Percentiles rank a stretch among this genome's conserved stretches.
Evolutionary conservation across 108 stramenopile species (phyloP).

Genomic region (Stephanodiscus triporus): DNA sequence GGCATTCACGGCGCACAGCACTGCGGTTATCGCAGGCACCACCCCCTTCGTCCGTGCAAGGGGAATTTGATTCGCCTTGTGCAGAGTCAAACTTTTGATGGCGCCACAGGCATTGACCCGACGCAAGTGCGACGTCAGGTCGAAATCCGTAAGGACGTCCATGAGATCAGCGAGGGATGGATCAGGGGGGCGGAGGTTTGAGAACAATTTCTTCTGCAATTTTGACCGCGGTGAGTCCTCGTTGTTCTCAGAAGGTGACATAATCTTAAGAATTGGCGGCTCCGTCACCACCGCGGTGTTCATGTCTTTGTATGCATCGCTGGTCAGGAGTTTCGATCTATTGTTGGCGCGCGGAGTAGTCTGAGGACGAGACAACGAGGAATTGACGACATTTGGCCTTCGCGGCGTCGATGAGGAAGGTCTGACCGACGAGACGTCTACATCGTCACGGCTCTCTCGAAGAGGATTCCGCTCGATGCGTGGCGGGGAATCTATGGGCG

Average conservation of each 20-base stretch:
- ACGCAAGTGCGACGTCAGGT: conserved; percentile 31
- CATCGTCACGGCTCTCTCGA: neutral
- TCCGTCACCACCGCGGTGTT: neutral
- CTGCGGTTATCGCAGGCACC: conserved; percentile 34
- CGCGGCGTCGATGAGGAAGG: too few species aligned
- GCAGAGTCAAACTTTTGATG: conserved; percentile 41
- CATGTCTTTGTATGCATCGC: neutral
- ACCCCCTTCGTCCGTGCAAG: conserved; percentile 44
- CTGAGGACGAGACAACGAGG: neutral
- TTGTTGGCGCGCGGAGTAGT: conserved; percentile 2
- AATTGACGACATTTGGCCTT: neutral
- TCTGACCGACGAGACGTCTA: too few species aligned
- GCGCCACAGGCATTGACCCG: conserved; percentile 53
- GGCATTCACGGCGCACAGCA: conserved; percentile 42
- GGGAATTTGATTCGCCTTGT: conserved; percentile 36
- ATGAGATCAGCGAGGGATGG: conserved; percentile 31
- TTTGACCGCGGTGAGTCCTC: conserved; percentile 26
- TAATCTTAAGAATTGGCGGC: too few species aligned
- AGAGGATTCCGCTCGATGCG: too few species aligned
- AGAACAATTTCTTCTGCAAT: conserved; percentile 25
- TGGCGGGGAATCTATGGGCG: neutral
- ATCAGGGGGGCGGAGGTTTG: conserved; percentile 32
- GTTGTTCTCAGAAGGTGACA: neutral
- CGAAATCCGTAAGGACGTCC: conserved; percentile 31
- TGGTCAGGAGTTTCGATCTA: neutral